These are phyloP conservation scores for Baorangia bicolor DNA, from an alignment of 768 basidiomycete species.

Conservation along the genomic window DNA sequence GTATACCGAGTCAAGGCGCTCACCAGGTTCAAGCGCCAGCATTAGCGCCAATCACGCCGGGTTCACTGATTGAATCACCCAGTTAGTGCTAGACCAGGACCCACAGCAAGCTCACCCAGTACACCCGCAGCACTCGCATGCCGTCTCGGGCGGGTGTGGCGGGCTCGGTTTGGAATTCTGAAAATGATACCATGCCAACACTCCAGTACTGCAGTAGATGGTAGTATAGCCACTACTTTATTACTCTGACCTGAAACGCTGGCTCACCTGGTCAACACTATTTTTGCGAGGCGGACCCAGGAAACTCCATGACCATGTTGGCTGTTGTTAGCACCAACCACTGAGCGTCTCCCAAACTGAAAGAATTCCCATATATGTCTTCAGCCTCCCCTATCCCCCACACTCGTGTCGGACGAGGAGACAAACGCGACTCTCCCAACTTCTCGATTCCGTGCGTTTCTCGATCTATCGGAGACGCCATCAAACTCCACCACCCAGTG, in stretches of 20 bases:
- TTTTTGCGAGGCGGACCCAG: not conserved
- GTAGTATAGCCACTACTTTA: not conserved
- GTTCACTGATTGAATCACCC: not conserved
- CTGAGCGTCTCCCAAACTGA: not conserved
- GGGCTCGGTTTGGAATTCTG: slow-evolving; percentile 6
- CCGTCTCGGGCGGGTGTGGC: not conserved
- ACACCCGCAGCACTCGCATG: not conserved
- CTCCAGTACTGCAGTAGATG: too few relatives aligned
- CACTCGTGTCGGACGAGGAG: too few relatives aligned
- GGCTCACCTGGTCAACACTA: not conserved
- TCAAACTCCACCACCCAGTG: not conserved
- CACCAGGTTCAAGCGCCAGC: not conserved
- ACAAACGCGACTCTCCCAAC: not conserved
- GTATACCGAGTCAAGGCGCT: too few relatives aligned
- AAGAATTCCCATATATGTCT: not conserved
- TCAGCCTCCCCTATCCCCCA: not conserved
- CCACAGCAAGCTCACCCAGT: slow-evolving; percentile 1
- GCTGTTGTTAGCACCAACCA: not conserved
- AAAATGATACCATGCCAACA: not conserved
- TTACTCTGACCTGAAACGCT: not conserved
- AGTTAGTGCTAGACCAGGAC: not conserved
- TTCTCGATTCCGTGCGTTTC: too few relatives aligned
- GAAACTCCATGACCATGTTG: not conserved
- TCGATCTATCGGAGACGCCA: not conserved
- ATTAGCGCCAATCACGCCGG: not conserved